Percentiles rank a stretch among this genome's conserved stretches.
phyloP scores from a whole-genome alignment of 2,329 filamentous ascomycete genomes.

The Penicillium sp. region DNA sequence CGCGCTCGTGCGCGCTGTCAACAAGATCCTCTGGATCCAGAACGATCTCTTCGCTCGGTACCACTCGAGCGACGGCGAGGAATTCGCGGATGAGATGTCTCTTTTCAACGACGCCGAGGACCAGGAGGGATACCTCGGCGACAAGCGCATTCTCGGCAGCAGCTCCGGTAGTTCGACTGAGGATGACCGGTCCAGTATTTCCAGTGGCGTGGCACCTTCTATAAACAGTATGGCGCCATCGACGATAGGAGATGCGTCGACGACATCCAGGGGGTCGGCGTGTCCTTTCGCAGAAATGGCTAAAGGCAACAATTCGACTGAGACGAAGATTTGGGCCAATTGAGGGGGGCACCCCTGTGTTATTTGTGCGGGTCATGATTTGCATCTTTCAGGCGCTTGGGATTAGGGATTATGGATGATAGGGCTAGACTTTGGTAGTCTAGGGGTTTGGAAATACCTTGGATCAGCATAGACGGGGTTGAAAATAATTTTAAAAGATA shows the following conservation, averaged over 20 bases:
- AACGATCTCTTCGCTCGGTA: slow-evolving; percentile 84
- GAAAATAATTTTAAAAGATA: neutral
- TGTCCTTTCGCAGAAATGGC: slow-evolving; percentile 35
- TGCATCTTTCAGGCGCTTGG: slow-evolving; percentile 15
- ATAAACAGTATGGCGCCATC: slow-evolving; percentile 16
- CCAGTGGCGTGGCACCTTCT: slow-evolving; percentile 22
- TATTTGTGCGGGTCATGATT: neutral
- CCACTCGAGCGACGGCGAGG: slow-evolving; percentile 69
- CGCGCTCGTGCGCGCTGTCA: slow-evolving; percentile 69
- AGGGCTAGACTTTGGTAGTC: neutral
- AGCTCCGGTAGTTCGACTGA: slow-evolving; percentile 30
- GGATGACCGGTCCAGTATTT: slow-evolving; percentile 32
- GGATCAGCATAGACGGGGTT: neutral
- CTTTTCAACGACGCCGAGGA: slow-evolving; percentile 48
- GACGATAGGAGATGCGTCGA: neutral
- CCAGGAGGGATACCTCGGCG: slow-evolving; percentile 63
- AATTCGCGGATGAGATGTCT: slow-evolving; percentile 50
- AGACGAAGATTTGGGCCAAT: slow-evolving; percentile 34
- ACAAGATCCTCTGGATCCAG: slow-evolving; percentile 84
- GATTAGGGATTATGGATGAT: neutral
- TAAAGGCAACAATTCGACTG: slow-evolving; percentile 16
- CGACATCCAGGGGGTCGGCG: slow-evolving; percentile 11
- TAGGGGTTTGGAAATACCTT: neutral
- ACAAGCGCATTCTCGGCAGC: slow-evolving; percentile 54
- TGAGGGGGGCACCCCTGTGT: neutral